Evolutionary conservation across 1,139 yeast genomes (phyloP).

Genomic region (Yamadazyma atmosphaerica): DNA sequence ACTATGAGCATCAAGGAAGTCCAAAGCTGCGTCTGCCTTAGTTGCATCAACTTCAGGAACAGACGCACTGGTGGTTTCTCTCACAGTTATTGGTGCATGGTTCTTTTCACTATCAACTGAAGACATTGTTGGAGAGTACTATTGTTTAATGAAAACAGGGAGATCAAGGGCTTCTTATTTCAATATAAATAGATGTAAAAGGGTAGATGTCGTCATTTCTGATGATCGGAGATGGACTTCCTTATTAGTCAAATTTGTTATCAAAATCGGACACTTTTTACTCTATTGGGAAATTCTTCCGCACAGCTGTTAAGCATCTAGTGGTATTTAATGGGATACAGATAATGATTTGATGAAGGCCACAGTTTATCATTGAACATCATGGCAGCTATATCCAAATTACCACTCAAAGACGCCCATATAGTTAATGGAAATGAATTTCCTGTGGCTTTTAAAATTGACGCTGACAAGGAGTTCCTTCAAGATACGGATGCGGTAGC

Average conservation of each 20-base stretch:
- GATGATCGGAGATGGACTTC: no score
- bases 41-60: neutral
- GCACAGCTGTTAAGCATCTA: no score
- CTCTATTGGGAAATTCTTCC: no score
- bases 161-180: neutral
- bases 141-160: neutral
- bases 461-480: neutral
- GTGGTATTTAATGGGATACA: no score
- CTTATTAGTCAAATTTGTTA: no score
- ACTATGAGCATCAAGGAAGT: slow-evolving; percentile 3
- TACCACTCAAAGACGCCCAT: slow-evolving; percentile 4
- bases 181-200: no score
- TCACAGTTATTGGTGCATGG: neutral
- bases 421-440: slow-evolving; percentile 8
- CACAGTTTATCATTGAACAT: neutral
- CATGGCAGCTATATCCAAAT: neutral
- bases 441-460: slow-evolving; percentile 9
- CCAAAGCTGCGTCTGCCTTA: slow-evolving; percentile 2
- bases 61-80: neutral
- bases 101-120: neutral
- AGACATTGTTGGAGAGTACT: slow-evolving; percentile 4
- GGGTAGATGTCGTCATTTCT: no score
- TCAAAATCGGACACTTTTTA: no score
- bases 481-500: slow-evolving; percentile 3
- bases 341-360: neutral